phyloP scores from a whole-genome alignment of 176 grass and related monocot genomes.

The Puya raimondii region DNA sequence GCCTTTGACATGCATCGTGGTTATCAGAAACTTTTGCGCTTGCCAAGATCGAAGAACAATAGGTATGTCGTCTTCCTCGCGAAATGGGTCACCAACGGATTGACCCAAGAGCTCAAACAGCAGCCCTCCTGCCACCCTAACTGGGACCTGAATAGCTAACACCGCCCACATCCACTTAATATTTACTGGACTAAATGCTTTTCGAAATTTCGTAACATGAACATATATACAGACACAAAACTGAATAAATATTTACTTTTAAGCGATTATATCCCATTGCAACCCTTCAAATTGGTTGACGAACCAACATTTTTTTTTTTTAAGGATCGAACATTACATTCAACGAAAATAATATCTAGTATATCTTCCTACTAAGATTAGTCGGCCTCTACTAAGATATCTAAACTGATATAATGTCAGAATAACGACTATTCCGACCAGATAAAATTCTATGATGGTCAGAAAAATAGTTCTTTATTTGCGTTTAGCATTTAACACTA shows the following conservation, averaged over 20 bases:
- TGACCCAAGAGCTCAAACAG: conserved; percentile 98
- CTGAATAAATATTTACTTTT: not conserved
- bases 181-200: conserved; percentile 7
- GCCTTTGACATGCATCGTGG: conserved; percentile 90
- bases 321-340: too few species aligned
- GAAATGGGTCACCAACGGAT: conserved; percentile 71
- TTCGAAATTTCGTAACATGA: not conserved
- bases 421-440: too few species aligned
- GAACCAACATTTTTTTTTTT: too few species aligned
- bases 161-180: conserved; percentile 32
- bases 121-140: conserved; percentile 86
- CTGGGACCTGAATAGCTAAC: conserved; percentile 76
- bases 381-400: too few species aligned
- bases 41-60: conserved; percentile 92
- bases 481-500: too few species aligned
- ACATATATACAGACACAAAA: not conserved
- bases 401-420: too few species aligned
- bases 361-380: too few species aligned
- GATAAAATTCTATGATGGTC: too few species aligned
- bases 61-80: conserved; percentile 86
- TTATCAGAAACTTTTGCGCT: conserved; percentile 80
- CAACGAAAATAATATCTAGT: too few species aligned
- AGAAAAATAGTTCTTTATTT: too few species aligned
- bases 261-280: too few species aligned
- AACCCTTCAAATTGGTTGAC: too few species aligned